Evolutionary conservation across 495 filamentous ascomycete species (phyloP), one percentile per base, ranked within the genome.

Genomic region (Penicillium mononematosum): DNA sequence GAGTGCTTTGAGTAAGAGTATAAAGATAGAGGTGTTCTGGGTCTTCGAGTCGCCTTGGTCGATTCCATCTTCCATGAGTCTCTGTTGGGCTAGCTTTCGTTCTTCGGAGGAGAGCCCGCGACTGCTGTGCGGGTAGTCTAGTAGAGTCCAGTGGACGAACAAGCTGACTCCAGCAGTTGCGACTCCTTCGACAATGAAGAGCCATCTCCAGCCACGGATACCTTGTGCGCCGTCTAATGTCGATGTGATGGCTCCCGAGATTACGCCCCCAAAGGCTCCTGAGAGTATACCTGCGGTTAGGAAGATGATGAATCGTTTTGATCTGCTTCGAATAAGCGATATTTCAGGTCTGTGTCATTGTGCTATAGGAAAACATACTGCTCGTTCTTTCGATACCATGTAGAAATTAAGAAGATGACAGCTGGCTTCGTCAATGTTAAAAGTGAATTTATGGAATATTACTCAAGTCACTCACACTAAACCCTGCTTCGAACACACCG

Each of bases 341-440:
- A 43, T 5, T 17, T 24, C 17, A 19, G 14, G 19, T 6, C 8
- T 44, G 5, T 50, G 48, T 1, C 8, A 8, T 17, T 24, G 5
- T 12, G 2, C 1, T 31, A 31, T 10, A 36, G 2, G n/a, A 2
- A 38, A 38, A 5, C 14, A 2, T 57, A 72, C 46, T 76, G 73
- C 56, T 81, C 76, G 22, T 65, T 67, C 45, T 70, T 66, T 50
- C 70, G 72, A 58, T 80, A 80, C 77, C 77, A 81, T 2, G 67
- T 73, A 7, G 74, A 75, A 29, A 81, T 69, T 14, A 78, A 58
- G 50, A 75, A 71, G 25, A 79, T 50, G 9, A 76, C 70, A 9
- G 70, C 77, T 16, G 72, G 76, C 42, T 68, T 22, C 11, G 0
- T 12, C 32, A 34, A 34, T 11, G 10, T 34, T 31, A 14, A 14